A percentile compares a stretch with the other conserved stretches of the same genome.
These are phyloP conservation scores for Lecanicillium sp. DNA, from an alignment of 2,329 filamentous ascomycete species.

Conservation along the genomic window DNA sequence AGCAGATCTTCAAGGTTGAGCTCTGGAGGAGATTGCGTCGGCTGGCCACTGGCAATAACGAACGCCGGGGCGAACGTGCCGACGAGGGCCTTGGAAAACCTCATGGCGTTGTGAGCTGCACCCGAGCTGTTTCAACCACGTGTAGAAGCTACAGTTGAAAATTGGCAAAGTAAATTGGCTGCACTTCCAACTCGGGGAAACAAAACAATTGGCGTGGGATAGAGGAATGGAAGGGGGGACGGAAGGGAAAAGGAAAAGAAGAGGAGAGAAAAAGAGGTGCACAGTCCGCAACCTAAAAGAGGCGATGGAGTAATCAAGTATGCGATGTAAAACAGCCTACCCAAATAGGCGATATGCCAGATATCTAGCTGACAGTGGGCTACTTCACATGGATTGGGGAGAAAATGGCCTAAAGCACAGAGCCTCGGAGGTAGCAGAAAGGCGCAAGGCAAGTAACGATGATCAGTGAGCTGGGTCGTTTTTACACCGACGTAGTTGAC, in stretches of 20 bases:
- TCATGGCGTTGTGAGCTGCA: slow-evolving; percentile 19
- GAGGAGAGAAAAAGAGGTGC: slow-evolving; percentile 1
- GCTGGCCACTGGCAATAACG: slow-evolving; percentile 20
- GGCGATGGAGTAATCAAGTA: too few species aligned
- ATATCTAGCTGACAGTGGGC: neutral
- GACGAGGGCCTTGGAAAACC: slow-evolving; percentile 26
- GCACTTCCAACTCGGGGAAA: slow-evolving; percentile 3
- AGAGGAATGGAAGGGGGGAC: slow-evolving; percentile 5
- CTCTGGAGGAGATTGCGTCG: slow-evolving; percentile 18
- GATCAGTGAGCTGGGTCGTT: too few species aligned
- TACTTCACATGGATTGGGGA: too few species aligned
- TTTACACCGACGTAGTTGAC: too few species aligned
- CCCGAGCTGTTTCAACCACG: neutral
- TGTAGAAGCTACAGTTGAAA: neutral
- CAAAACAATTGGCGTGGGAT: slow-evolving; percentile 7
- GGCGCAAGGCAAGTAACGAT: too few species aligned
- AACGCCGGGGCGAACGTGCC: slow-evolving; percentile 24
- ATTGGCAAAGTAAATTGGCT: neutral
- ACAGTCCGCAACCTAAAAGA: neutral
- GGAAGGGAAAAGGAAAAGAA: neutral
- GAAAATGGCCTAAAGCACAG: too few species aligned
- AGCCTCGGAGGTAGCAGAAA: too few species aligned
- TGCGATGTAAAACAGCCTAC: slow-evolving; percentile 1
- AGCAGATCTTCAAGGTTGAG: slow-evolving; percentile 31
- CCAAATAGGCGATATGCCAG: neutral